Conservation (phyloP, 768 basidiomycete species). For the Leccinum variicolor region DNA sequence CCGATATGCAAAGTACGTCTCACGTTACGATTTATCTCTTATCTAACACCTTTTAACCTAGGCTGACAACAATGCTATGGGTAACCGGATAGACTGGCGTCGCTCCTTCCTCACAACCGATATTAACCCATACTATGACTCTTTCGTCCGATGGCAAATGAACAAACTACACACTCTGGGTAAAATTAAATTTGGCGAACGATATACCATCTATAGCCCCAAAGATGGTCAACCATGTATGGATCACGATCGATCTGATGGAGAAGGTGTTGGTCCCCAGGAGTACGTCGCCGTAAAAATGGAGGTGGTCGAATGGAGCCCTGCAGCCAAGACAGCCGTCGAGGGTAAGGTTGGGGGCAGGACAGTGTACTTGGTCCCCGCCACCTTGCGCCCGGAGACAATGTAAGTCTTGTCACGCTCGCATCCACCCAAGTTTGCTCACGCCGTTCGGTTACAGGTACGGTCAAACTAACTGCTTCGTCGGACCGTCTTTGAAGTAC, state of each 20-base stretch:
- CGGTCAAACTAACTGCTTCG: slow-evolving; percentile 98
- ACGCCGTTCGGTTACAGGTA: slow-evolving; percentile 52
- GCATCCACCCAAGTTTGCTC: not conserved
- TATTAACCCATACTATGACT: slow-evolving; percentile 94
- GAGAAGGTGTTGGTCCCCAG: slow-evolving; percentile 92
- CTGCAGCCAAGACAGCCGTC: slow-evolving; percentile 59
- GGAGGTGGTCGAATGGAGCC: slow-evolving; percentile 85
- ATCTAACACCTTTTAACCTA: slow-evolving; percentile 16
- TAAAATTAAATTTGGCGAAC: slow-evolving; percentile 97
- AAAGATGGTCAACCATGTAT: slow-evolving; percentile 99
- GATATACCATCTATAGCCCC: slow-evolving; percentile 97
- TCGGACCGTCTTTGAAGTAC: slow-evolving; percentile 87
- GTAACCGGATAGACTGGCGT: slow-evolving; percentile 98
- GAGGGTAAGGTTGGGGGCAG: slow-evolving; percentile 69
- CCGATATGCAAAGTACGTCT: slow-evolving; percentile 81
- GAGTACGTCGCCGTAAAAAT: slow-evolving; percentile 96
- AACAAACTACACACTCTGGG: slow-evolving; percentile 84
- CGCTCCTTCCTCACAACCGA: slow-evolving; percentile 92
- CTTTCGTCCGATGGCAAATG: slow-evolving; percentile 97
- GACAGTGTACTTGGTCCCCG: slow-evolving; percentile 91
- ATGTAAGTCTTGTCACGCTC: slow-evolving; percentile 54
- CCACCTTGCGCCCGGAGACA: slow-evolving; percentile 93
- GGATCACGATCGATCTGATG: slow-evolving; percentile 97
- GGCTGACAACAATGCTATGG: slow-evolving; percentile 79
- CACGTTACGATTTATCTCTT: not conserved